These are phyloP conservation scores for Aspergillus puulaauensis DNA, from an alignment of 2,329 filamentous ascomycete species.

Conservation along the genomic window DNA sequence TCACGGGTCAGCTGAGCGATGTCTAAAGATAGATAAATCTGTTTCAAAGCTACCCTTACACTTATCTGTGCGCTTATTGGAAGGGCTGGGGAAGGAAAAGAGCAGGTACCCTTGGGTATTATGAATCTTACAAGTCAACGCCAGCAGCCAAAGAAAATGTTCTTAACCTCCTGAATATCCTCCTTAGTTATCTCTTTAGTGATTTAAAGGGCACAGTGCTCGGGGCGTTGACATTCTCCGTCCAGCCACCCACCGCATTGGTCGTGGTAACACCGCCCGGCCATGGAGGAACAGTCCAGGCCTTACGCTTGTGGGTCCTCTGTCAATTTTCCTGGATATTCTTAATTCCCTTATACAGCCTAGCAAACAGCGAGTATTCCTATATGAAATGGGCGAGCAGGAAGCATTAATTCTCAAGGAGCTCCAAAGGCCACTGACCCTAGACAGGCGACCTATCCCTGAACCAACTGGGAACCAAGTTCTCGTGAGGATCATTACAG, in stretches of 20 bases:
- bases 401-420: too few relatives aligned
- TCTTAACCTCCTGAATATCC: background rate
- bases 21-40: slow-evolving; percentile 63
- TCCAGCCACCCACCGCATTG: too few relatives aligned
- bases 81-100: background rate
- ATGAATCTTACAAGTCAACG: background rate
- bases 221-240: too few relatives aligned
- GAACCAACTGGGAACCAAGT: slow-evolving; percentile 34
- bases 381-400: too few relatives aligned
- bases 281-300: background rate
- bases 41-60: background rate
- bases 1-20: slow-evolving; percentile 61
- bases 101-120: background rate
- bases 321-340: too few relatives aligned
- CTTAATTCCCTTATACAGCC: too few relatives aligned
- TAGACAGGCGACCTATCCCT: slow-evolving; percentile 18
- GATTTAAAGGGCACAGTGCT: too few relatives aligned
- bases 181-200: background rate
- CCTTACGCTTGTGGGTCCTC: background rate
- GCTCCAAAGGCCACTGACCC: too few relatives aligned
- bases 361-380: too few relatives aligned
- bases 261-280: background rate
- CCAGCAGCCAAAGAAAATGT: background rate
- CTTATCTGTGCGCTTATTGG: background rate
- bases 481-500: slow-evolving; percentile 38